phyloP scores from a whole-genome alignment of 2,329 filamentous ascomycete species.

The Neobulgaria alba region DNA sequence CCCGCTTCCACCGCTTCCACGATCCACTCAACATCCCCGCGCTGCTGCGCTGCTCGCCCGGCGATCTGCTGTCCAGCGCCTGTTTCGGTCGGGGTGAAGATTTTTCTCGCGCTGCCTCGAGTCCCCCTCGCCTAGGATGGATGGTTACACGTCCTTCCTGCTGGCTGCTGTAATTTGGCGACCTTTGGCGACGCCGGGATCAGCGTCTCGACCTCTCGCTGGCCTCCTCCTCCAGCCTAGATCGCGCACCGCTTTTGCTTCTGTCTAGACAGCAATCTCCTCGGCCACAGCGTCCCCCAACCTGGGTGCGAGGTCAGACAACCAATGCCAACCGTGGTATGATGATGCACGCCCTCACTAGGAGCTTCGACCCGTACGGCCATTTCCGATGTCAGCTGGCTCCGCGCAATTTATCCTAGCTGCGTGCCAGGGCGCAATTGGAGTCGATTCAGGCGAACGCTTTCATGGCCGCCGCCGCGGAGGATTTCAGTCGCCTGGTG shows the following conservation, averaged over 20 bases:
- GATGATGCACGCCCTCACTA: slow-evolving; percentile 4
- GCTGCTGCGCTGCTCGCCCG: too few species aligned
- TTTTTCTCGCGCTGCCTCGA: too few species aligned
- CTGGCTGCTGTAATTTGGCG: too few species aligned
- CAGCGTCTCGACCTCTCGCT: too few species aligned
- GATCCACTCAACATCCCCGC: too few species aligned
- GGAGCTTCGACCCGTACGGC: slow-evolving; percentile 2
- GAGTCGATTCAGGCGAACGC: too few species aligned
- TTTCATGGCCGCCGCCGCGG: slow-evolving; percentile 5
- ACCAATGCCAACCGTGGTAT: slow-evolving; percentile 9
- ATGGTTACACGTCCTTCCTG: slow-evolving; percentile 6
- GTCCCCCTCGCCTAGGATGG: slow-evolving; percentile 2
- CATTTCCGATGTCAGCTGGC: slow-evolving; percentile 15
- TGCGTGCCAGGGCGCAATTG: slow-evolving; percentile 1
- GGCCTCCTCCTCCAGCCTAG: too few species aligned
- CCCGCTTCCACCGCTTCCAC: slow-evolving; percentile 18
- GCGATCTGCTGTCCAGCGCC: slow-evolving; percentile 2
- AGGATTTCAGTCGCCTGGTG: too few species aligned
- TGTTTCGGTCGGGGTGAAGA: slow-evolving; percentile 12
- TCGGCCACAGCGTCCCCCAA: too few species aligned
- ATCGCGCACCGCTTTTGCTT: too few species aligned
- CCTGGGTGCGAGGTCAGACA: slow-evolving; percentile 5
- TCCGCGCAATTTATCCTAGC: slow-evolving; percentile 5
- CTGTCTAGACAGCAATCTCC: too few species aligned
- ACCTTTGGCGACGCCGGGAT: too few species aligned